phyloP scores from a whole-genome alignment of 768 basidiomycete genomes.

The Phylloporus rhodoxanthus region DNA sequence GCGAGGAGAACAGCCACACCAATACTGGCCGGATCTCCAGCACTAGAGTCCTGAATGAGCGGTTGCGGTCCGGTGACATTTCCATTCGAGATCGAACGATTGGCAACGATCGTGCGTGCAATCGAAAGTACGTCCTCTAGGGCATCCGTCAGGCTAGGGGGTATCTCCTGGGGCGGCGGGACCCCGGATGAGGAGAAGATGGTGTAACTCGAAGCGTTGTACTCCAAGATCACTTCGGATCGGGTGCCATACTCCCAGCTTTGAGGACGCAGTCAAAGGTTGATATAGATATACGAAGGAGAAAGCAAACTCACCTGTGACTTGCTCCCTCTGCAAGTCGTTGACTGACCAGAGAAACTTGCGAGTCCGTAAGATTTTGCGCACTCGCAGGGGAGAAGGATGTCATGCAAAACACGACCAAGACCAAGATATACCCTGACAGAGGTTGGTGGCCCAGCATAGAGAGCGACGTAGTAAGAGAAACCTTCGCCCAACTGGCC shows the following conservation, averaged over 20 bases:
- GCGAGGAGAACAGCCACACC: slow-evolving; percentile 63
- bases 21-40: slow-evolving; percentile 74
- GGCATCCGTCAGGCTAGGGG: slow-evolving; percentile 20
- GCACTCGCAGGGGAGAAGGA: slow-evolving; percentile 12
- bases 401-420: slow-evolving; percentile 2
- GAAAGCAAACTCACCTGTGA: slow-evolving; percentile 31
- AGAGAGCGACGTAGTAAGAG: not conserved
- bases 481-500: not conserved
- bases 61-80: slow-evolving; percentile 49
- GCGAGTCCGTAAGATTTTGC: slow-evolving; percentile 32
- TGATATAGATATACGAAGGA: no score
- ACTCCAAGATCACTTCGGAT: slow-evolving; percentile 47
- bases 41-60: slow-evolving; percentile 53
- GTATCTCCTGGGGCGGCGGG: slow-evolving; percentile 25
- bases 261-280: not conserved
- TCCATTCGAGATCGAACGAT: slow-evolving; percentile 40
- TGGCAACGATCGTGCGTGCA: slow-evolving; percentile 42
- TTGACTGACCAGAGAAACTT: slow-evolving; percentile 33
- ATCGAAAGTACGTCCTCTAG: slow-evolving; percentile 56
- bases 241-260: slow-evolving; percentile 55
- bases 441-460: not conserved
- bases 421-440: not conserved
- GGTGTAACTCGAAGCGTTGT: slow-evolving; percentile 41
- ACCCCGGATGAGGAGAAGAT: slow-evolving; percentile 33
- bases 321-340: slow-evolving; percentile 38